phyloP scores from a whole-genome alignment of 108 stramenopile species.

The Cyclotella distinguenda region DNA sequence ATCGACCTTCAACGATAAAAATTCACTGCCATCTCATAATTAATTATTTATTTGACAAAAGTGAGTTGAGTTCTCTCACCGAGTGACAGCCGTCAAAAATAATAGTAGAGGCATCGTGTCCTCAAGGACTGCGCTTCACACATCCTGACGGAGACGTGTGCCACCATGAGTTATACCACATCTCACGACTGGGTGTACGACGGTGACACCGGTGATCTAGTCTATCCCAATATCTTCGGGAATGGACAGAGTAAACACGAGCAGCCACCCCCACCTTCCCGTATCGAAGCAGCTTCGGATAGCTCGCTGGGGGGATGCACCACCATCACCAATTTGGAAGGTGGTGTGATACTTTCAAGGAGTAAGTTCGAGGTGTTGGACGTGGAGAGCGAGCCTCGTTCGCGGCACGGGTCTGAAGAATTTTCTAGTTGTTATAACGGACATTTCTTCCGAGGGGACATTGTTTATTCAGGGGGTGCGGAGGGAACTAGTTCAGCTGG shows the following conservation, averaged over 20 bases:
- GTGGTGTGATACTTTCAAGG: not conserved
- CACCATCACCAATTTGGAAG: conserved; percentile 15
- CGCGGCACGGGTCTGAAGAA: not conserved
- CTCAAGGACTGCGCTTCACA: no score
- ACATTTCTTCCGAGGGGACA: not conserved
- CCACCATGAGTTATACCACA: no score
- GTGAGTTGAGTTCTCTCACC: no score
- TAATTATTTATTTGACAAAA: no score
- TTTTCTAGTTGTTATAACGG: not conserved
- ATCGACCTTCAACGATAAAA: no score
- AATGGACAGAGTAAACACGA: no score
- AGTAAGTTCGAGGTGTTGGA: conserved; percentile 8
- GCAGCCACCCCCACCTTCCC: not conserved
- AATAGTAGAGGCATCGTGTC: no score
- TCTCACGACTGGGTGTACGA: conserved; percentile 6
- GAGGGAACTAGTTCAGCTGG: no score
- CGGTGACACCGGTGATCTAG: not conserved
- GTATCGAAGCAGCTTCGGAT: not conserved
- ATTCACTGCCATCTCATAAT: no score
- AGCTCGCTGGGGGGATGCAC: conserved; percentile 10
- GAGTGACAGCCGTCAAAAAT: no score
- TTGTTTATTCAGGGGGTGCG: no score
- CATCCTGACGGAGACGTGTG: no score
- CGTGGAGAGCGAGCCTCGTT: not conserved
- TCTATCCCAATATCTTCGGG: not conserved